Percentiles rank a stretch among this genome's conserved stretches.
phyloP scores from a whole-genome alignment of 176 grass and related monocot genomes.

The Juncus inflexus region DNA sequence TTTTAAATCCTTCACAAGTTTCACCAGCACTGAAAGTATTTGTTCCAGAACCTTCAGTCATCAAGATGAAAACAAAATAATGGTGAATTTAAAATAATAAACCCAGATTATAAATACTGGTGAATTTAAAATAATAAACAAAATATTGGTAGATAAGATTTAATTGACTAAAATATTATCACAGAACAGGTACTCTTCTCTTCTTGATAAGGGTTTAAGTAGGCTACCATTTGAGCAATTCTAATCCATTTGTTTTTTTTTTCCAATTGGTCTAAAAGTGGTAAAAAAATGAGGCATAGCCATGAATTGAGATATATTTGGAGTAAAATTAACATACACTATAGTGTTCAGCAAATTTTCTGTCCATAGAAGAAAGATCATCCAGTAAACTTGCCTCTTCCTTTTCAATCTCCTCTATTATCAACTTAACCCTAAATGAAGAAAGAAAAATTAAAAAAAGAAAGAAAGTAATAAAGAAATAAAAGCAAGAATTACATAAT shows the following conservation, averaged over 20 bases:
- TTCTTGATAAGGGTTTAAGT: no score
- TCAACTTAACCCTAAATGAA: constrained; percentile 72
- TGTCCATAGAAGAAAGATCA: constrained; percentile 95
- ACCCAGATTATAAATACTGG: constrained; percentile 16
- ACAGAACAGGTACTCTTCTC: no score
- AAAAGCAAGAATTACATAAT: no score
- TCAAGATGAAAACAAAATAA: constrained; percentile 23
- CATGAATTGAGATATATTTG: background rate
- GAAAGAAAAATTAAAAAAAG: constrained; percentile 11
- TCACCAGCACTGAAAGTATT: constrained; percentile 92
- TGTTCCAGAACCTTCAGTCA: constrained; percentile 76
- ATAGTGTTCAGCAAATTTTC: constrained; percentile 97
- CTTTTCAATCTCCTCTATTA: constrained; percentile 89
- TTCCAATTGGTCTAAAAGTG: no score
- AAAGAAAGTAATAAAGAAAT: no score
- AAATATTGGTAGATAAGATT: background rate
- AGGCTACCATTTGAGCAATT: no score
- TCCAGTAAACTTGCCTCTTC: constrained; percentile 78
- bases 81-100: constrained; percentile 4
- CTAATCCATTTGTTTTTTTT: no score
- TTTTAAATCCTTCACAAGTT: constrained; percentile 96
- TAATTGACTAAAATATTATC: background rate
- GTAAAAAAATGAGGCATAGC: no score
- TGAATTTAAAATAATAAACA: background rate
- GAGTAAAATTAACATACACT: constrained; percentile 45